Base-by-base conservation (phyloP, 2,329 filamentous ascomycete genomes). In the Botrytis tulipae region DNA sequence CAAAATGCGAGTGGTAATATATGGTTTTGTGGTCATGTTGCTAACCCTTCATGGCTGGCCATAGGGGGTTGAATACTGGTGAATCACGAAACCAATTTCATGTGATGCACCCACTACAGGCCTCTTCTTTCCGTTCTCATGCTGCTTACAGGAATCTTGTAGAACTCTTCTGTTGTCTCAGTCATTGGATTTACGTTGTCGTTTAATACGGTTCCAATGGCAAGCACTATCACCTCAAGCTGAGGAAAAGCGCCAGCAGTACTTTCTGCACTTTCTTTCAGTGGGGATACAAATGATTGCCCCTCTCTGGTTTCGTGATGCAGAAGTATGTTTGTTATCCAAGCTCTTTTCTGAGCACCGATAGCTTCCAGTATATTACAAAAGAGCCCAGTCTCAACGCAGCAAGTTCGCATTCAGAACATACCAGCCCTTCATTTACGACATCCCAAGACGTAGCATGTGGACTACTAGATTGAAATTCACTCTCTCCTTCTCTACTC, bases 341-440 rank as follows among this genome's bases (percentile, higher is more conserved):
- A 6, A 42, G 35, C 12, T n/a, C 35, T 4, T 18, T 4, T 18
- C 1, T 40, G 2, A 42, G 4, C 22, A 29, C 16, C 0, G 2
- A 29, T 1, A 42, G 37, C 25, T 12, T 16, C 35, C 59, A 62
- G 22, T 9, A 62, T 7, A 40, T 59, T 7, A n/a, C 16, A 40
- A 40, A 7, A 1, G 35, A 18, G 1, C 25, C 5, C 10, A 25
- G 9, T 25, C 25, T 37, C 32, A 37, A 35, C 9, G 32, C 29
- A 60, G 48, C 0, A 37, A 60, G 18, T 8, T 16, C 22, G 2
- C 14, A 16, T 40, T n/a, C 22, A 35, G 25, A 40, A 40, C 35
- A 12, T 0, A 18, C 14, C 14, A 10, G 32, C 22, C 25, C 12
- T 37, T 16, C 35, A n/a, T n/a, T 40, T 25, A 40, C 35, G 10